Conservation (phyloP, 495 filamentous ascomycete species). For the Xeromyces bisporus region DNA sequence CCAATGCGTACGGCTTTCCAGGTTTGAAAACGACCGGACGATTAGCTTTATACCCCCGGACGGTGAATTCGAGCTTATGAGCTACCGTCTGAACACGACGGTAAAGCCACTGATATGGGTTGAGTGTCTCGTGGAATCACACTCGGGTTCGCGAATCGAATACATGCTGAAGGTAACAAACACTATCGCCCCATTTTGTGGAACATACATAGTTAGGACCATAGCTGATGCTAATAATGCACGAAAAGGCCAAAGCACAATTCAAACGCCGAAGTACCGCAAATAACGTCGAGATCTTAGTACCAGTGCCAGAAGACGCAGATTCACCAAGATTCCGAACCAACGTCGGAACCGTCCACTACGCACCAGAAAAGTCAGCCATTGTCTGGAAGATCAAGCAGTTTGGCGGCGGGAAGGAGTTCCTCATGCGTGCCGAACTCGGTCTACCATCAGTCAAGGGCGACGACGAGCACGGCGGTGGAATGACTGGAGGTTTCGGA, state of each 20-base stretch:
- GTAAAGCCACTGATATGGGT: conserved; percentile 99
- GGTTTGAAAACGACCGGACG: conserved; percentile 97
- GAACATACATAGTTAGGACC: too few relatives aligned
- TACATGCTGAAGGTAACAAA: conserved; percentile 79
- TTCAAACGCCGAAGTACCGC: conserved; percentile 97
- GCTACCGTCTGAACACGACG: conserved; percentile 95
- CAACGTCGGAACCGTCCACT: conserved; percentile 95
- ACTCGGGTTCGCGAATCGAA: conserved; percentile 87
- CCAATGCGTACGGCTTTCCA: conserved; percentile 86
- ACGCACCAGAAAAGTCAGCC: conserved; percentile 90
- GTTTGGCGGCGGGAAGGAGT: conserved; percentile 95
- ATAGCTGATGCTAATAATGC: too few relatives aligned
- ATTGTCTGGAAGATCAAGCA: conserved; percentile 99
- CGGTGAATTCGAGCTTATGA: conserved; percentile 98
- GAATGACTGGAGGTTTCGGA: conserved; percentile 91
- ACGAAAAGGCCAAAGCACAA: conserved; percentile 83
- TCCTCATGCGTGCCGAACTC: conserved; percentile 97
- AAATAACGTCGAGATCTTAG: conserved; percentile 96
- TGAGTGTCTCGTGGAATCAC: conserved; percentile 89
- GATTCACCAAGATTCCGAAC: conserved; percentile 94
- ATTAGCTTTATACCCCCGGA: conserved; percentile 99
- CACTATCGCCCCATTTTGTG: too few relatives aligned
- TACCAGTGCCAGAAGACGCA: conserved; percentile 94
- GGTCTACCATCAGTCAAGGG: conserved; percentile 88
- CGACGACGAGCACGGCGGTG: conserved; percentile 87